A percentile compares a stretch with the other conserved stretches of the same genome.
Conservation (phyloP, 768 basidiomycete species). For the Tremella mesenterica region DNA sequence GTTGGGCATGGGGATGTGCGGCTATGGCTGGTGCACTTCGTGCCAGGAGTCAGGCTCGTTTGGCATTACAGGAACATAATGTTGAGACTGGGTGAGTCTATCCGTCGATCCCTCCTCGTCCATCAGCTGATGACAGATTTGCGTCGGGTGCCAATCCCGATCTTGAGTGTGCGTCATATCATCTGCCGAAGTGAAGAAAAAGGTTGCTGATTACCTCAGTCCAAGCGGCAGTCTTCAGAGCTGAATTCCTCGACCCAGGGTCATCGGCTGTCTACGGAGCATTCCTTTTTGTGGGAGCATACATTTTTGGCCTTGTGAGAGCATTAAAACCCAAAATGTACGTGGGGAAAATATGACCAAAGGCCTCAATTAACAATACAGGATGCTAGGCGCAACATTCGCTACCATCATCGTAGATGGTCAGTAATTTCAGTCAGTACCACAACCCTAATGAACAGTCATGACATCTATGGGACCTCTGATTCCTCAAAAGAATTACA, state of each 20-base stretch:
- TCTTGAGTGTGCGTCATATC: constrained; percentile 19
- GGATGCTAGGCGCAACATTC: constrained; percentile 48
- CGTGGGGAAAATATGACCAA: constrained; percentile 1
- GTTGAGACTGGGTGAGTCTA: constrained; percentile 30
- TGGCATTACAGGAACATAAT: constrained; percentile 17
- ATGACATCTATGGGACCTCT: constrained; percentile 49
- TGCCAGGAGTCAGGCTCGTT: constrained; percentile 36
- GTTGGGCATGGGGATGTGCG: constrained; percentile 54
- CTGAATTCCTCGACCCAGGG: constrained; percentile 51
- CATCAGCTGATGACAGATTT: constrained; percentile 9
- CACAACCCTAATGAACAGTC: constrained; percentile 11
- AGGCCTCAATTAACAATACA: constrained; percentile 1
- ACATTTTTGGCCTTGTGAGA: constrained; percentile 49
- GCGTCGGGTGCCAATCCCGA: constrained; percentile 35
- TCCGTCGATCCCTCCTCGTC: too few species aligned
- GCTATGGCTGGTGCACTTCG: constrained; percentile 52
- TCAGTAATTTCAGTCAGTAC: constrained; percentile 5
- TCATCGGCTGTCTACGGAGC: constrained; percentile 50
- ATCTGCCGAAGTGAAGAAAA: too few species aligned
- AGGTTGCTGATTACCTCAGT: constrained; percentile 16
- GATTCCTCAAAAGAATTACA: constrained; percentile 50
- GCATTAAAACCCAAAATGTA: constrained; percentile 50
- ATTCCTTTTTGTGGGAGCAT: constrained; percentile 50
- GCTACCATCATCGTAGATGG: constrained; percentile 49
- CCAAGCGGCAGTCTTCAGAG: constrained; percentile 49